Evolutionary conservation across 2,329 filamentous ascomycete genomes (phyloP).

Genomic region (Xylaria multiplex): DNA sequence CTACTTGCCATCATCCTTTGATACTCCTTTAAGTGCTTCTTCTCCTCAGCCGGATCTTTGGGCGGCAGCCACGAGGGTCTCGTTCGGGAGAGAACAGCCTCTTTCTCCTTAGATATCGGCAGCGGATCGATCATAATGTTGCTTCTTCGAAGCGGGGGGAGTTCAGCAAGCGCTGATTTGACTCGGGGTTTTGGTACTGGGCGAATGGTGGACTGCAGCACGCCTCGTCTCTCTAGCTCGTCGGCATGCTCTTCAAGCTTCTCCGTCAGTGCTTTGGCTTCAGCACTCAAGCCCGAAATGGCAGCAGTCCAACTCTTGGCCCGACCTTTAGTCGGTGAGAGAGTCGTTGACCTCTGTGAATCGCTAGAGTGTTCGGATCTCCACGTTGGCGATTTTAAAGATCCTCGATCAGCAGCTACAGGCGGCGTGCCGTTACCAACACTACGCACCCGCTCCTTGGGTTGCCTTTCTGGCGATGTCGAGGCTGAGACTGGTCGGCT

Average conservation of each 20-base stretch:
- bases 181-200: conserved; percentile 61
- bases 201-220: conserved; percentile 39
- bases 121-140: conserved; percentile 87
- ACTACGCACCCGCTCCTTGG: conserved; percentile 63
- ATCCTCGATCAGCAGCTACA: conserved; percentile 67
- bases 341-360: conserved; percentile 48
- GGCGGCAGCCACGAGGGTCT: conserved; percentile 86
- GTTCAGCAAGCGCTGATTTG: conserved; percentile 74
- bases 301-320: conserved; percentile 81
- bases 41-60: conserved; percentile 91
- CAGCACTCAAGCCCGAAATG: conserved; percentile 73
- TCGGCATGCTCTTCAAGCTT: conserved; percentile 83
- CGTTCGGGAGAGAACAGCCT: conserved; percentile 82
- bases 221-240: conserved; percentile 62
- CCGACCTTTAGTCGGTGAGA: conserved; percentile 61
- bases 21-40: conserved; percentile 85
- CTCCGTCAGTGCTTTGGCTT: conserved; percentile 79
- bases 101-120: conserved; percentile 86
- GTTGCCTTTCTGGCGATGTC: conserved; percentile 62
- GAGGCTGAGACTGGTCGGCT: conserved; percentile 65
- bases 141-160: conserved; percentile 75
- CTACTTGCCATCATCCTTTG: conserved; percentile 81
- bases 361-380: conserved; percentile 56
- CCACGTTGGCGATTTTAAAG: conserved; percentile 66
- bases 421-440: conserved; percentile 73